A percentile compares a stretch with the other conserved stretches of the same genome.
These are phyloP conservation scores for Spiromastix sp. DNA, from an alignment of 2,329 filamentous ascomycete species.

Conservation along the genomic window DNA sequence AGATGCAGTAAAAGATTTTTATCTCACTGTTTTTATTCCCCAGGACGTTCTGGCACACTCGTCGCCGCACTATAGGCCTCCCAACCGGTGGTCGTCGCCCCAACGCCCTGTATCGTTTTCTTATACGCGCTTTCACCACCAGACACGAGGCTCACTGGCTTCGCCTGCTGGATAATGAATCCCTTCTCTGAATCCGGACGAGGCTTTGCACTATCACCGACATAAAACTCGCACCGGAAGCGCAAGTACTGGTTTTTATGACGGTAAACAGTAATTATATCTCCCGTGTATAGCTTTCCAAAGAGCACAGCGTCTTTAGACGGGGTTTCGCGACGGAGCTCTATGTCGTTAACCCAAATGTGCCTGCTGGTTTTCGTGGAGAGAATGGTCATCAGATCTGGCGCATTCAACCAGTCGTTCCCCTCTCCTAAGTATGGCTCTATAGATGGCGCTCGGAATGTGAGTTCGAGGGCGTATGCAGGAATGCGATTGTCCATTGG, in stretches of 20 bases:
- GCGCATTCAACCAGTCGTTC: constrained; percentile 44
- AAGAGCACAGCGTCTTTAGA: constrained; percentile 45
- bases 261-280: constrained; percentile 64
- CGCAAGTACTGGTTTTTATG: constrained; percentile 32
- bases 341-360: constrained; percentile 66
- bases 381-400: constrained; percentile 58
- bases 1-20: not conserved
- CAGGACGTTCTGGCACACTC: not conserved
- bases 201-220: constrained; percentile 32
- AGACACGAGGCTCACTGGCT: constrained; percentile 5
- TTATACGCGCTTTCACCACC: not conserved
- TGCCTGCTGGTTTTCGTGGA: constrained; percentile 68
- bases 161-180: constrained; percentile 30
- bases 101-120: constrained; percentile 1
- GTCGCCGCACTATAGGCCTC: not conserved
- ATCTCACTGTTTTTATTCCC: not conserved
- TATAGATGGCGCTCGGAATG: constrained; percentile 61
- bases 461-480: constrained; percentile 68
- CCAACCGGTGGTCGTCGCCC: not conserved
- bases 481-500: constrained; percentile 61
- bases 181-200: constrained; percentile 32
- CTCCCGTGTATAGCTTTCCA: constrained; percentile 63
- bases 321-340: constrained; percentile 46
- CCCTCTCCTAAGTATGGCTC: constrained; percentile 48
- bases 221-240: constrained; percentile 36